Evolutionary conservation across 306 rosid species (phyloP).

Genomic region (Nissolia schottii): DNA sequence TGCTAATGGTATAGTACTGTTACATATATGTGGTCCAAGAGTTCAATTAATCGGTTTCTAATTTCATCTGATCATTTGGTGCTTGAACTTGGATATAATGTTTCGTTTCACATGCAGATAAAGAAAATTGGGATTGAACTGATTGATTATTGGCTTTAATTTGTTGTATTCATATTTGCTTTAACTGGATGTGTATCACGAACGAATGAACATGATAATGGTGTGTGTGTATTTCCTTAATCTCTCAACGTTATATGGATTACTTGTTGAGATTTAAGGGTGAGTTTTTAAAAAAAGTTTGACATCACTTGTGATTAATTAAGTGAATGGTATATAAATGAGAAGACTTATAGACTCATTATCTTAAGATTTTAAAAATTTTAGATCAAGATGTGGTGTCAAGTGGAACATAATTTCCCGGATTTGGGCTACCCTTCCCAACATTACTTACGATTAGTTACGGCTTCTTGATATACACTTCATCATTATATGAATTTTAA

Average conservation of each 20-base stretch:
- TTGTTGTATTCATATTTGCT: neutral
- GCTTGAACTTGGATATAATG: neutral
- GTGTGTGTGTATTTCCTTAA: neutral
- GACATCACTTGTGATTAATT: too few species aligned
- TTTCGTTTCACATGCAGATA: constrained; percentile 6
- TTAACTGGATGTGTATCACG: neutral
- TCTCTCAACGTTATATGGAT: neutral
- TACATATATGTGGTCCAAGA: neutral
- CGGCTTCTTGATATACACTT: neutral
- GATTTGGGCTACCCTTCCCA: too few species aligned
- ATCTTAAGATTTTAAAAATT: too few species aligned
- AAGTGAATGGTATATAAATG: too few species aligned
- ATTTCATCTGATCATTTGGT: neutral
- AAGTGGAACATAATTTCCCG: too few species aligned
- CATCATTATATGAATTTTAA: neutral
- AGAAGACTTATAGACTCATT: too few species aligned
- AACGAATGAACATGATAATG: neutral
- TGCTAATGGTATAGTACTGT: neutral
- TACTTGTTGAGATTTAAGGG: too few species aligned
- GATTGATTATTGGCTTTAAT: neutral
- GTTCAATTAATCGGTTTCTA: neutral
- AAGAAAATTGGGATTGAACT: neutral
- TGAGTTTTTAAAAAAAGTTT: too few species aligned
- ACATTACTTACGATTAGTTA: neutral
- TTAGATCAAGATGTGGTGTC: too few species aligned